Evolutionary conservation across 805 yeast species (phyloP).

Genomic region (Kuraishia capsulata): DNA sequence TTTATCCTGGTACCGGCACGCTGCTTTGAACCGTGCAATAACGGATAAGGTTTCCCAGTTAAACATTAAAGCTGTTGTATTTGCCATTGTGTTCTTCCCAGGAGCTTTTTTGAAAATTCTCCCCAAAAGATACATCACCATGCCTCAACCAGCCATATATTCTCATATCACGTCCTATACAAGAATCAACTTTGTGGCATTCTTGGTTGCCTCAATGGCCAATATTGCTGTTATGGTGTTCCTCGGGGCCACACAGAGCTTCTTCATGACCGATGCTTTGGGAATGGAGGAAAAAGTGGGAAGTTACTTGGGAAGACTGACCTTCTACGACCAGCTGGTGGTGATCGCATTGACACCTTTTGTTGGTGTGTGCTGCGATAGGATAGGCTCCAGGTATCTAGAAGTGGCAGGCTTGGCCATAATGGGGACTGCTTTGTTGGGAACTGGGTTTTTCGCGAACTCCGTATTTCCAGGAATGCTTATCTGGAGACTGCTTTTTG

Average conservation of each 20-base stretch:
- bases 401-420: conserved; percentile 38
- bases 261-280: conserved; percentile 21
- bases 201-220: conserved; percentile 12
- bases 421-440: conserved; percentile 34
- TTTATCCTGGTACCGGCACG: too few relatives aligned
- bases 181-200: conserved; percentile 15
- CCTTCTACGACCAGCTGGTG: conserved; percentile 51
- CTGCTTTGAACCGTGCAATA: too few relatives aligned
- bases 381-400: conserved; percentile 49
- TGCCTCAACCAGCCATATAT: too few relatives aligned
- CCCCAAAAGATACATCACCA: too few relatives aligned
- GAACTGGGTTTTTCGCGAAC: conserved; percentile 37
- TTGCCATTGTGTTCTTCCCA: too few relatives aligned
- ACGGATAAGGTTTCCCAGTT: too few relatives aligned
- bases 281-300: conserved; percentile 24
- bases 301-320: conserved; percentile 36
- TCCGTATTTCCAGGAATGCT: conserved; percentile 40
- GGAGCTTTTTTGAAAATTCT: too few relatives aligned
- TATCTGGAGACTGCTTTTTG: conserved; percentile 44
- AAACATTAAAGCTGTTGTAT: too few relatives aligned
- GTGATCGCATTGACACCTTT: conserved; percentile 48
- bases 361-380: conserved; percentile 55
- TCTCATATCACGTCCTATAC: too few relatives aligned
- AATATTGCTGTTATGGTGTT: conserved; percentile 19
- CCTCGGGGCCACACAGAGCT: conserved; percentile 19